Evolutionary conservation across 768 basidiomycete genomes (phyloP), one percentile per base, ranked within the genome.

Genomic region (Tylopilus felleus): DNA sequence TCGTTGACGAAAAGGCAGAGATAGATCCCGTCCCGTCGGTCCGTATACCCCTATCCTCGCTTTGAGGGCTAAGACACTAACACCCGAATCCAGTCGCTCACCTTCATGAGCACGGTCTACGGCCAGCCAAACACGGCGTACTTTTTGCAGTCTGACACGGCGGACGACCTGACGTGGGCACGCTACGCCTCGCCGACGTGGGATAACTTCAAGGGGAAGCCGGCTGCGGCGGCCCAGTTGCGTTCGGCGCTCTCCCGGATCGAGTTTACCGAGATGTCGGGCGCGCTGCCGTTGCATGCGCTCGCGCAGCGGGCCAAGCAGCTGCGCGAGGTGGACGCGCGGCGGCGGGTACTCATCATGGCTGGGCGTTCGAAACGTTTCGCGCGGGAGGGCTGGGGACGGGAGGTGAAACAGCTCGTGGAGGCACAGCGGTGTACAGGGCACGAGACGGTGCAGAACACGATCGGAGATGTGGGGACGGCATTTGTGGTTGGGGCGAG

Each of bases 381-480:
- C 70, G 82, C 83, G 0, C 76, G 78, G 0, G 82, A 84, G 60
- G 75, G 77, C 8, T 81, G 90, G 54, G 64, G 70, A 10, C 66
- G 60, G 0, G 94, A 97, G 72, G 65, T 93, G 58, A 73, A 71
- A 35, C 60, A 71, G 52, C 63, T 89, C 25, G 66, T 77, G 5
- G 54, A 69, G 8, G 77, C 77, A 61, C 39, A 53, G 5, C 47
- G 47, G 21, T 50, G 43, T 8, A 17, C 23, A 10, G 47, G 29
- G 1, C 53, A 61, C 2, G 68, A 71, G 14, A 42, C 60, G 50
- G 82, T 93, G 55, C 76, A 79, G 66, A 87, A 88, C 73, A 93
- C 93, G 21, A 76, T 96, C 23, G 95, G 95, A 3, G 90, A 95
- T 66, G 85, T 90, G 17, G 90, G 84, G 3, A 81, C 86, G 38